phyloP scores from a whole-genome alignment of 495 filamentous ascomycete species.

The Acidiella bohemica region DNA sequence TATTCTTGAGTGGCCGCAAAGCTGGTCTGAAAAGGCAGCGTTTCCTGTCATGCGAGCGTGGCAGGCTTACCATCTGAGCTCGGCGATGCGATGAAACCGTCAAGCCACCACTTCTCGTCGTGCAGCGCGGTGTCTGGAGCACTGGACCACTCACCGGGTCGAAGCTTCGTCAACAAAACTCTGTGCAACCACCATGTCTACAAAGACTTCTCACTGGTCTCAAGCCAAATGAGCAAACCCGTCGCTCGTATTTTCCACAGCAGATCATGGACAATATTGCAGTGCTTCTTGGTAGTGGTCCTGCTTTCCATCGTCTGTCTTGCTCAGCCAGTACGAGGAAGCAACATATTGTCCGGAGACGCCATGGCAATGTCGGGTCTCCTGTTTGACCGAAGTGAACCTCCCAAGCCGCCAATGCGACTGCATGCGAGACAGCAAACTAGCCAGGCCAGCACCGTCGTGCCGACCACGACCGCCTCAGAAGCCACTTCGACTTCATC shows the following conservation, averaged over 20 bases:
- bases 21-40: background rate
- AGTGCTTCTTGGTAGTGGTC: background rate
- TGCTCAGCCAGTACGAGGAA: background rate
- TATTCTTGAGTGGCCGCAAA: background rate
- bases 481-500: constrained; percentile 2
- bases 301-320: background rate
- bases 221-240: too few relatives aligned
- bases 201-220: background rate
- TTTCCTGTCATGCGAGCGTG: constrained; percentile 4
- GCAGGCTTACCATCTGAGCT: background rate
- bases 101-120: background rate
- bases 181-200: constrained; percentile 3
- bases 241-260: too few relatives aligned
- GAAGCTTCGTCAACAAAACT: background rate
- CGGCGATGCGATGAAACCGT: constrained; percentile 2
- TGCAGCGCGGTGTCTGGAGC: constrained; percentile 1
- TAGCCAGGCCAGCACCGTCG: background rate
- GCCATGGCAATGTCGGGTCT: background rate
- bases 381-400: constrained; percentile 12
- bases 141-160: constrained; percentile 1
- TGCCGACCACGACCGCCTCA: background rate
- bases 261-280: background rate
- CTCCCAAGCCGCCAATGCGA: constrained; percentile 5
- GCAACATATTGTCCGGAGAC: too few relatives aligned
- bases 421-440: constrained; percentile 10